Conservation (phyloP, 305 asterid species). For the Fraxinus xanthoxyloides region DNA sequence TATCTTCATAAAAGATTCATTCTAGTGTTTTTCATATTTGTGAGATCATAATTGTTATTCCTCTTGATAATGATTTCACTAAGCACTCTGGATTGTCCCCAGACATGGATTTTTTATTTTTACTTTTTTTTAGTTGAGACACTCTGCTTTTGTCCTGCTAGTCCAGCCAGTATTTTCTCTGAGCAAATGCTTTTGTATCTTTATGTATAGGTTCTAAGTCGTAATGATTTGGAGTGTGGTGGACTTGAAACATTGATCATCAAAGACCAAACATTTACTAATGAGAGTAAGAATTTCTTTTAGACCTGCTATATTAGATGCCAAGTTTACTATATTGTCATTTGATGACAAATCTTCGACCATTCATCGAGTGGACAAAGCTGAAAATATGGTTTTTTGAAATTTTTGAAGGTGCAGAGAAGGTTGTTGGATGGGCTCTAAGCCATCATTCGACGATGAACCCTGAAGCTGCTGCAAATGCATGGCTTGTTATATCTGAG, state of each 20-base stretch:
- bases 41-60: neutral
- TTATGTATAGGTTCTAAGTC: conserved; percentile 57
- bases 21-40: neutral
- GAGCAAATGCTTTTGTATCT: neutral
- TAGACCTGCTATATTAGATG: neutral
- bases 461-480: conserved; percentile 45
- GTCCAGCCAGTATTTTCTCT: neutral
- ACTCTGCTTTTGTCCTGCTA: neutral
- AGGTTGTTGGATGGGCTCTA: conserved; percentile 76
- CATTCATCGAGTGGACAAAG: conserved; percentile 5
- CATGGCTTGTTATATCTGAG: conserved; percentile 45
- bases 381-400: conserved; percentile 17
- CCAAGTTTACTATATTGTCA: conserved; percentile 10
- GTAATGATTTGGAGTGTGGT: conserved; percentile 53
- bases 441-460: conserved; percentile 57
- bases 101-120: neutral
- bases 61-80: neutral
- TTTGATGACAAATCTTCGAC: conserved; percentile 1
- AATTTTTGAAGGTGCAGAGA: conserved; percentile 62
- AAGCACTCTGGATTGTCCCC: neutral
- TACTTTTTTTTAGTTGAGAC: neutral
- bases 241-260: conserved; percentile 53
- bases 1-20: neutral
- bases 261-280: conserved; percentile 63
- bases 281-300: conserved; percentile 48